Evolutionary conservation across 2,329 filamentous ascomycete genomes (phyloP).

Genomic region (Achaetomium macrosporum): DNA sequence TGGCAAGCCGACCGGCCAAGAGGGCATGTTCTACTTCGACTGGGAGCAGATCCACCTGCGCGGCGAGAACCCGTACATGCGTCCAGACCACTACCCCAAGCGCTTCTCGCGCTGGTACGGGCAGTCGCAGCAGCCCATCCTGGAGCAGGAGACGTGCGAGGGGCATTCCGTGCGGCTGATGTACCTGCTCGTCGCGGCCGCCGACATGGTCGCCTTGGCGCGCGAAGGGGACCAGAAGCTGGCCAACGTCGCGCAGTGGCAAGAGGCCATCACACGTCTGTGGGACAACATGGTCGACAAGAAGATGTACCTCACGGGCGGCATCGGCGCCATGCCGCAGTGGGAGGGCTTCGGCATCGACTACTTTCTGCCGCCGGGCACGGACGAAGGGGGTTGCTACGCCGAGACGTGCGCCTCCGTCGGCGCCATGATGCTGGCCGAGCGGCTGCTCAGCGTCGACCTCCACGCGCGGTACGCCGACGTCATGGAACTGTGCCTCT

Average conservation of each 20-base stretch:
- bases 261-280: too few relatives aligned
- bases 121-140: neutral
- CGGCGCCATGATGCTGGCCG: constrained; percentile 1
- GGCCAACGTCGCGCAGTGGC: too few relatives aligned
- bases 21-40: neutral
- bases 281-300: neutral
- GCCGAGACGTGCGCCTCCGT: neutral
- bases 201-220: neutral
- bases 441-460: neutral
- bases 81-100: neutral
- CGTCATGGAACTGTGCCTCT: neutral
- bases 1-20: neutral
- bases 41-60: neutral
- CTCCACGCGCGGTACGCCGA: neutral
- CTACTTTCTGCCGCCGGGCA: constrained; percentile 1
- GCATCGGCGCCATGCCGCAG: neutral
- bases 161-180: neutral
- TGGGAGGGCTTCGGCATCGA: neutral
- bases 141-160: neutral
- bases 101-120: neutral
- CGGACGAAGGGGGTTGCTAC: neutral
- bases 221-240: too few relatives aligned
- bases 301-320: neutral
- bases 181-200: neutral
- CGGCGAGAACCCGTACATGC: neutral